phyloP scores from a whole-genome alignment of 768 basidiomycete genomes.

The Basidioascus undulatus region DNA sequence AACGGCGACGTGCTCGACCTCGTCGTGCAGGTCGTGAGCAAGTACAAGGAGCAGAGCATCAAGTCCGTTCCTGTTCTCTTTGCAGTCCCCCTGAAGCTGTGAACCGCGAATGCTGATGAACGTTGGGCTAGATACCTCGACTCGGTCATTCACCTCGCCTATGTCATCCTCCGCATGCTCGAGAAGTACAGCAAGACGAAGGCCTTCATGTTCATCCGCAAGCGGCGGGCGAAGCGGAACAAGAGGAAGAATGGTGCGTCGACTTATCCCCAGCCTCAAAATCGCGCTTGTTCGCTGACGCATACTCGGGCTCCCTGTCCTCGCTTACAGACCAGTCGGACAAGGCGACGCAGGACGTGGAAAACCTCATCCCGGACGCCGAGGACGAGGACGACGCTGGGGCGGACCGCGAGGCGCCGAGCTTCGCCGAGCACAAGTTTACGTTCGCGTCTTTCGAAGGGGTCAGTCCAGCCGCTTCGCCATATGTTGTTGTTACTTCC shows the following conservation, averaged over 20 bases:
- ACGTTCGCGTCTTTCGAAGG: conserved; percentile 77
- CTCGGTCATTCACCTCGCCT: conserved; percentile 57
- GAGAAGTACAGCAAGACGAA: conserved; percentile 62
- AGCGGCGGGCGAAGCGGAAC: conserved; percentile 29
- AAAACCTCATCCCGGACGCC: conserved; percentile 43
- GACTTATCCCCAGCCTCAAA: neutral
- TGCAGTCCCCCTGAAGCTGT: neutral
- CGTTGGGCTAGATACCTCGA: conserved; percentile 40
- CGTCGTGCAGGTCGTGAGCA: conserved; percentile 45
- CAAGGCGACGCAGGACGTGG: conserved; percentile 26
- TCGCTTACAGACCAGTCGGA: neutral
- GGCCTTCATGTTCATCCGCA: conserved; percentile 47
- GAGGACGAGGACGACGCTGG: conserved; percentile 30
- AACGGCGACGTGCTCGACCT: conserved; percentile 85
- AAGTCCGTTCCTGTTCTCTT: conserved; percentile 15
- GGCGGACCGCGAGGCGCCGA: conserved; percentile 30
- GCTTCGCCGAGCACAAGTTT: conserved; percentile 57
- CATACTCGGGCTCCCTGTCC: neutral
- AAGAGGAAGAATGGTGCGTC: conserved; percentile 17
- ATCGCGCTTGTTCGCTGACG: neutral
- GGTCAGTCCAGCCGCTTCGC: conserved; percentile 25
- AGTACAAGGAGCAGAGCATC: conserved; percentile 46
- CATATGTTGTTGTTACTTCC: conserved; percentile 1
- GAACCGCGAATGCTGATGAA: neutral
- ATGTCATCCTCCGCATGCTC: conserved; percentile 65